Base-by-base conservation (phyloP, 2,329 filamentous ascomycete species). In the Fusarium brachygibbosum region DNA sequence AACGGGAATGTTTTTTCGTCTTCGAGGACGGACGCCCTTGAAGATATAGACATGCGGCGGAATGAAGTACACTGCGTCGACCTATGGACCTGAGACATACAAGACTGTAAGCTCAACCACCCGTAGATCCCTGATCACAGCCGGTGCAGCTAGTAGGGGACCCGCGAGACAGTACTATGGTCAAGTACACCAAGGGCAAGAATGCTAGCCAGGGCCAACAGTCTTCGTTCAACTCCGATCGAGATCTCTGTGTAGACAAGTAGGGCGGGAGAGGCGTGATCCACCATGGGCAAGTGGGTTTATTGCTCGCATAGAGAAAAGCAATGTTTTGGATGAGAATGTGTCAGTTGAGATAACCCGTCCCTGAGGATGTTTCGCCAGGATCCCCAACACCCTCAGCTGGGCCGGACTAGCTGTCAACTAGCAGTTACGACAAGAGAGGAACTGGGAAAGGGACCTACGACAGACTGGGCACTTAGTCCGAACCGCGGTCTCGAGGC, bases 41-140 rank as follows among this genome's bases (percentile, higher is more conserved):
- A 81, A 82, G 79, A 81, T 82, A 82, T 82, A 82, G 71, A 71
- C 72, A 71, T 66, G 74, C 76, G 72, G 69, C 76, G 78, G 78
- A 81, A 80, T 81, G 79, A 72, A 71, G 66, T 66, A 71, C 68
- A 66, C 75, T 76, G 73, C 73, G 76, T 67, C 75, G 74, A 71
- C 73, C 71, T 75, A 68, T 58, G 67, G 57, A 58, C 57, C 66
- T 79, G 69, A 81, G 79, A 80, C 79, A 81, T 58, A 42, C 64
- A 68, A 75, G 66, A 51, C 68, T 75, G 76, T 69, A 76, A 63
- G 76, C 79, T 80, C 77, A 76, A 76, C 71, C 74, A 63, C 69
- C 69, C 60, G 68, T 53, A 75, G 70, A 76, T 78, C 74, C 73
- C 71, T 45, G 66, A 75, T 75, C 74, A 73, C 74, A 57, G 61